Base-by-base conservation (phyloP, 192 early-diverging fungal species). In the Fimicolochytrium jonesii region DNA sequence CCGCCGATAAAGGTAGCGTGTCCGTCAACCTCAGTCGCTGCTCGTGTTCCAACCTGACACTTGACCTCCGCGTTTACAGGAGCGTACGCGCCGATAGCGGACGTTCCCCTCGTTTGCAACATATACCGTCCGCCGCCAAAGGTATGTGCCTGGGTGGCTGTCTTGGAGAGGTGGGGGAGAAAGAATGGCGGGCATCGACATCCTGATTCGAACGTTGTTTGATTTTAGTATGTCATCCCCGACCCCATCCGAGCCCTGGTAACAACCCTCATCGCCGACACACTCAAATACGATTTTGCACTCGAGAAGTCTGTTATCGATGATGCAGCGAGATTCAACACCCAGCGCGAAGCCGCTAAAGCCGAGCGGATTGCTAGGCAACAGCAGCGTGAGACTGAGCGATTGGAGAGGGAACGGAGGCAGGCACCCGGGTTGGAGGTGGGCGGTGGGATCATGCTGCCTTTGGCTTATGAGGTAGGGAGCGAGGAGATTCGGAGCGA, bases 361-460 rank as follows among this genome's bases (percentile, higher is more conserved):
- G 67, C 71, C 36, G 65, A 68, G 13, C 68, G 67, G 23, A 72
- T 77, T 18, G 81, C 74, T 45, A 60, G 68, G 49, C 41, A 77
- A 41, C 66, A 75, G 4, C 71, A 77, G 43, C 66, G 77, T 41
- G 82, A 85, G 47, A 70, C 68, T 28, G 76, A 78, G 32, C 49
- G 52, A 15, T n/a, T 20, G 43, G 67, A 56, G 6, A 57, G 67
- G 29, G 83, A 83, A 32, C 56, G 82, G 20, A 84, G 82, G 70
- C 81, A 85, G 59, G 83, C 85, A 0, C 85, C 85, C 31, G 85
- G 85, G 17, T 80, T 85, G n/a, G 79, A 80, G 58, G 66, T 31
- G 15, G 57, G 46, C 44, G 57, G 73, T 7, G 64, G 79, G 11
- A 80, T 87, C 41, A 58, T 87, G 36, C 79, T 76, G 22, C 82